A percentile compares a stretch with the other conserved stretches of the same genome.
These are phyloP conservation scores for Debaryomycetaceae sp. DNA, from an alignment of 1,139 yeast genomes.

Conservation along the genomic window DNA sequence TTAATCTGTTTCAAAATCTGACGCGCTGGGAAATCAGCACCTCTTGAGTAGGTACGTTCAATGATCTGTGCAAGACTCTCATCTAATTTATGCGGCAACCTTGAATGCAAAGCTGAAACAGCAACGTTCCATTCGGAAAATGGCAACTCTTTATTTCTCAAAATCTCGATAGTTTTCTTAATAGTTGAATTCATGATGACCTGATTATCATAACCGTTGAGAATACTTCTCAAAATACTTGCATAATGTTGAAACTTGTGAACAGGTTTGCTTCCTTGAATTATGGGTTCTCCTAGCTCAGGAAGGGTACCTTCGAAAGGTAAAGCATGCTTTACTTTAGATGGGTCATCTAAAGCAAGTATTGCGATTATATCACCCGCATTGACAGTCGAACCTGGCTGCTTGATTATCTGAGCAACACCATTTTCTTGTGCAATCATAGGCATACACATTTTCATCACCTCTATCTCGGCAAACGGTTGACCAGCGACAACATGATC, in stretches of 20 bases:
- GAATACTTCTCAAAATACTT: constrained; percentile 67
- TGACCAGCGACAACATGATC: constrained; percentile 92
- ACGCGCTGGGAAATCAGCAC: constrained; percentile 91
- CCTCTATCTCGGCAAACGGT: constrained; percentile 97
- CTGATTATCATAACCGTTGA: constrained; percentile 92
- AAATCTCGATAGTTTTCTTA: constrained; percentile 63
- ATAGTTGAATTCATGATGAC: constrained; percentile 85
- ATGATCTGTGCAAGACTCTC: constrained; percentile 60
- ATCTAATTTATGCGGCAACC: constrained; percentile 79
- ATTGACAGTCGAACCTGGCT: constrained; percentile 94
- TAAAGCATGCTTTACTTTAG: constrained; percentile 93
- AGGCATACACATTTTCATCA: constrained; percentile 98
- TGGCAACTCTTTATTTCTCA: constrained; percentile 81
- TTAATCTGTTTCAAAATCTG: constrained; percentile 62
- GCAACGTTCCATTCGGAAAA: constrained; percentile 88
- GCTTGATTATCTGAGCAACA: constrained; percentile 85
- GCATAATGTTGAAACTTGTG: constrained; percentile 64
- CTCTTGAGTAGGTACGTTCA: constrained; percentile 64
- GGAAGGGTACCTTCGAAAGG: constrained; percentile 96
- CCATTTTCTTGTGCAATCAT: constrained; percentile 91
- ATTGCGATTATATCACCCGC: constrained; percentile 98
- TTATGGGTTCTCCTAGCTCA: constrained; percentile 75
- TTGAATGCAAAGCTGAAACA: constrained; percentile 86
- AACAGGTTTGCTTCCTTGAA: constrained; percentile 80
- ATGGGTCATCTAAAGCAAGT: constrained; percentile 90